phyloP scores from a whole-genome alignment of 192 early-diverging fungal genomes.

The Phycomyces nitens region DNA sequence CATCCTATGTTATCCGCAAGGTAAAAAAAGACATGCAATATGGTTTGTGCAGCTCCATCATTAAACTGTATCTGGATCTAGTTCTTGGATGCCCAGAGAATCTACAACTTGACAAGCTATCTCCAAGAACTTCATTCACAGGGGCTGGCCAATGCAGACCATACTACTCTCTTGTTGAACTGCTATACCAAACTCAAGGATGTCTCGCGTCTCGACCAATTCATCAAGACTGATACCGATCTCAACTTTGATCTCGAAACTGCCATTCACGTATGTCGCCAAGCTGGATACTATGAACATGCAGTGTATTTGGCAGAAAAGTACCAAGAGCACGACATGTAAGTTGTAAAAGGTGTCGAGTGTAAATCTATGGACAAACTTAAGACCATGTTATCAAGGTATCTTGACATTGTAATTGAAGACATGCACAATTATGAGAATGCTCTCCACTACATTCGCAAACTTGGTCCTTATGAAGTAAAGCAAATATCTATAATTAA shows the following conservation, averaged over 20 bases:
- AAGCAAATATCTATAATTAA: too few relatives aligned
- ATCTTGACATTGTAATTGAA: constrained; percentile 86
- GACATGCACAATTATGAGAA: constrained; percentile 78
- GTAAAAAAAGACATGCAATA: constrained; percentile 15
- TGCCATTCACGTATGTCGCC: constrained; percentile 88
- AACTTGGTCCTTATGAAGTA: constrained; percentile 46
- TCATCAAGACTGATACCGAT: constrained; percentile 81
- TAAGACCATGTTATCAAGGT: constrained; percentile 52
- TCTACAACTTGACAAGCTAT: constrained; percentile 85
- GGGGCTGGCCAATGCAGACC: constrained; percentile 86
- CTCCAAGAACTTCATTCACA: constrained; percentile 86
- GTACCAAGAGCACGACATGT: constrained; percentile 76
- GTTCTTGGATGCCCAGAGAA: constrained; percentile 92
- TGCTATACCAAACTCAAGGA: constrained; percentile 97
- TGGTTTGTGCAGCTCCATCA: neutral
- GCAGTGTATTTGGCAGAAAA: constrained; percentile 88
- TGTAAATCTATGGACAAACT: too few relatives aligned
- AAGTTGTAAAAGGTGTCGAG: constrained; percentile 26
- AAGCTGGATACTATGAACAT: constrained; percentile 86
- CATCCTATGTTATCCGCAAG: constrained; percentile 95
- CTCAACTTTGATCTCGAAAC: constrained; percentile 92
- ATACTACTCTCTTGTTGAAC: constrained; percentile 93
- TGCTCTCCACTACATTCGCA: constrained; percentile 74
- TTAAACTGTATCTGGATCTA: neutral
- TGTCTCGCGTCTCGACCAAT: constrained; percentile 78